Evolutionary conservation across 257 asterid species (phyloP).

Genomic region (Plantago ovata): DNA sequence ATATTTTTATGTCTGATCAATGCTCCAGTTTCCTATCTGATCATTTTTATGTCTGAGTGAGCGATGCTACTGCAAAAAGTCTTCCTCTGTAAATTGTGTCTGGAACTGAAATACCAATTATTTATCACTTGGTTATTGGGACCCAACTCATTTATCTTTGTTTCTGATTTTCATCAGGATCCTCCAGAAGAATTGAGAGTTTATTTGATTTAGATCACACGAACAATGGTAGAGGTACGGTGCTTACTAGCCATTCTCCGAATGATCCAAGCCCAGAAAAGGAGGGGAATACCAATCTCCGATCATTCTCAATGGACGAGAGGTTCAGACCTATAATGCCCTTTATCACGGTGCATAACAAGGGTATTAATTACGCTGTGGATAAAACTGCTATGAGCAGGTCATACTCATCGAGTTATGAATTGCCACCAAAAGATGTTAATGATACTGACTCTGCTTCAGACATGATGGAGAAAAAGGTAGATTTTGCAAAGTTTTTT

Average conservation of each 20-base stretch:
- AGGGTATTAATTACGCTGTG: background rate
- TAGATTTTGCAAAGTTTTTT: conserved; percentile 37
- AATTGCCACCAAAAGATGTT: background rate
- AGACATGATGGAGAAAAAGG: conserved; percentile 22
- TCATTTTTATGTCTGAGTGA: too few relatives aligned
- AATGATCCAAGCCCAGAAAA: conserved; percentile 12
- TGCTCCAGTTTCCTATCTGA: too few relatives aligned
- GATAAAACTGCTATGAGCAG: conserved; percentile 1
- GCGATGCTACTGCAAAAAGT: too few relatives aligned
- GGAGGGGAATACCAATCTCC: conserved; percentile 18
- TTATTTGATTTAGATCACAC: conserved; percentile 48
- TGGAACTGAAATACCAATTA: background rate
- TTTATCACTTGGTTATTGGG: background rate
- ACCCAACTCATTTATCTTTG: background rate
- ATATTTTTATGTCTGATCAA: too few relatives aligned
- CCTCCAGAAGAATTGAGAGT: conserved; percentile 52
- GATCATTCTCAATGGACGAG: conserved; percentile 17
- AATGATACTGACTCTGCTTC: conserved; percentile 8
- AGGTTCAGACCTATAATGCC: conserved; percentile 22
- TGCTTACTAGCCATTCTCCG: conserved; percentile 7
- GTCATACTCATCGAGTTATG: conserved; percentile 6
- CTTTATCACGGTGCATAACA: too few relatives aligned
- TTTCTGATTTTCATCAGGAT: conserved; percentile 23
- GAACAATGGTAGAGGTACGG: conserved; percentile 27
- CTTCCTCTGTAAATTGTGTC: too few relatives aligned